Conservation (phyloP, 2,329 filamentous ascomycete genomes). For the Trichoderma sp. region DNA sequence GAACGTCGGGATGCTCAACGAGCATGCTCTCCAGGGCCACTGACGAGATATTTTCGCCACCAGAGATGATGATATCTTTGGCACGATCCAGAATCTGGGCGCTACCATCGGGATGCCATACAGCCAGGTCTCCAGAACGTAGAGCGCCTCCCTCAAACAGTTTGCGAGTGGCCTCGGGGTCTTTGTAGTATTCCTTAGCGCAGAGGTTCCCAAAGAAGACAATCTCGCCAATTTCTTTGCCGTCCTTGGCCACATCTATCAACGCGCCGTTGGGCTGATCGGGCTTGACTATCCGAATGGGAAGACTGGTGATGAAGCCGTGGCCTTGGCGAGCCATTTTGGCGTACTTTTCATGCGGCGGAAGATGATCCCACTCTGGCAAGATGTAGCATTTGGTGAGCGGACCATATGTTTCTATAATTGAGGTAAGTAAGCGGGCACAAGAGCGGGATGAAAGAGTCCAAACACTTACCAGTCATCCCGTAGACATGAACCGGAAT, state of each 20-base stretch:
- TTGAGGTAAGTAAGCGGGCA: not conserved
- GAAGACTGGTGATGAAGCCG: slow-evolving; percentile 81
- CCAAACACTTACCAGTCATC: slow-evolving; percentile 50
- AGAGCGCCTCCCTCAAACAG: slow-evolving; percentile 83
- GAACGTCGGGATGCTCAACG: slow-evolving; percentile 80
- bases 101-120: slow-evolving; percentile 88
- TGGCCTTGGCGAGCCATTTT: slow-evolving; percentile 95
- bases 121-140: slow-evolving; percentile 89
- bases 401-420: slow-evolving; percentile 83
- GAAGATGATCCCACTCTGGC: slow-evolving; percentile 77
- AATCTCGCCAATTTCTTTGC: slow-evolving; percentile 58
- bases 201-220: slow-evolving; percentile 92
- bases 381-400: slow-evolving; percentile 92
- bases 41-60: slow-evolving; percentile 95
- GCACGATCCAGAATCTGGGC: slow-evolving; percentile 90
- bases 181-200: slow-evolving; percentile 88
- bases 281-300: slow-evolving; percentile 78
- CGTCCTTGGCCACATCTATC: slow-evolving; percentile 51
- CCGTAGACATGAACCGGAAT: slow-evolving; percentile 94
- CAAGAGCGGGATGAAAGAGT: not conserved
- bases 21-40: slow-evolving; percentile 91
- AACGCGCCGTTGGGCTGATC: slow-evolving; percentile 64
- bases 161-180: slow-evolving; percentile 80
- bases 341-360: slow-evolving; percentile 74
- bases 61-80: slow-evolving; percentile 98